Evolutionary conservation across 2,329 filamentous ascomycete genomes (phyloP).

Genomic region (Nemania serpens): DNA sequence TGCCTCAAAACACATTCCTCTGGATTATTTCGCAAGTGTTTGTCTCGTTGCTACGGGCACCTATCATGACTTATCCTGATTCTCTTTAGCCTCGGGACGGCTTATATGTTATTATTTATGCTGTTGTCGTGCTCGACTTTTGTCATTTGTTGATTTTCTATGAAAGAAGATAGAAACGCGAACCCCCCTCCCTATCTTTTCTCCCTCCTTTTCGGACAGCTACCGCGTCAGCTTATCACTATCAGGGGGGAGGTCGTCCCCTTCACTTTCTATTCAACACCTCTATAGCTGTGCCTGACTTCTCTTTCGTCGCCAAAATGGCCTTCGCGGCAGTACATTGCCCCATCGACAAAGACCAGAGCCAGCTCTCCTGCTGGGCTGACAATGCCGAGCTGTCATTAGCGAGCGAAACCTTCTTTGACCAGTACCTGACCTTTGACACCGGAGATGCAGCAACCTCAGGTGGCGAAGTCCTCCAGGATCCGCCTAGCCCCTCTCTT

Average conservation of each 20-base stretch:
- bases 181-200: constrained; percentile 21
- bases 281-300: constrained; percentile 26
- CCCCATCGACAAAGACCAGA: constrained; percentile 41
- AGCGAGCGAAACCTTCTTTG: constrained; percentile 41
- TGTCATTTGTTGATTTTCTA: constrained; percentile 41
- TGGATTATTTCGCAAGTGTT: constrained; percentile 28
- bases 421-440: constrained; percentile 43
- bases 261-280: constrained; percentile 21
- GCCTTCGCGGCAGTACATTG: constrained; percentile 39
- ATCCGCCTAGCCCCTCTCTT: constrained; percentile 41
- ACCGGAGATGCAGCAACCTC: constrained; percentile 32
- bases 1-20: constrained; percentile 41
- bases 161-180: constrained; percentile 35
- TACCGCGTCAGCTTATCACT: constrained; percentile 26
- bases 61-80: constrained; percentile 35
- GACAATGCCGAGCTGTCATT: constrained; percentile 39
- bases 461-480: constrained; percentile 31
- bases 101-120: constrained; percentile 37
- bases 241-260: constrained; percentile 15
- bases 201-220: constrained; percentile 23
- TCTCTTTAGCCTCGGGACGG: constrained; percentile 37
- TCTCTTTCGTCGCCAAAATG: constrained; percentile 33
- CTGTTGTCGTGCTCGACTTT: constrained; percentile 40
- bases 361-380: constrained; percentile 36
- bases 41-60: constrained; percentile 35